Conservation (phyloP, 805 yeast species). For the Crinitomyces ghanaensis region DNA sequence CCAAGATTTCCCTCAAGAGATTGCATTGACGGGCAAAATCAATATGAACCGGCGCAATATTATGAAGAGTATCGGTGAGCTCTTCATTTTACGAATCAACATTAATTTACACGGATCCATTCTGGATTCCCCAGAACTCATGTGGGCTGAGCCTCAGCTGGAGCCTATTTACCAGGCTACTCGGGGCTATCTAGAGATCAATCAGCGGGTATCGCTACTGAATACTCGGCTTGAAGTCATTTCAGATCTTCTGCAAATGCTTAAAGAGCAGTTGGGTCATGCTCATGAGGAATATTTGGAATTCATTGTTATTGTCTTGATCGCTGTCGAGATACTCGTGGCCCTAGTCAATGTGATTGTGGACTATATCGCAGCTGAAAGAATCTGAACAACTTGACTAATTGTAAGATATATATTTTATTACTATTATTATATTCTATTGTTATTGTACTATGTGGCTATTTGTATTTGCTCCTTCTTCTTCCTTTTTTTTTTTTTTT, state of each 20-base stretch:
- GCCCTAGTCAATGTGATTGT: slow-evolving; percentile 64
- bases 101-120: slow-evolving; percentile 43
- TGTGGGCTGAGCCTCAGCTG: slow-evolving; percentile 98
- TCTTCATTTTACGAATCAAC: slow-evolving; percentile 57
- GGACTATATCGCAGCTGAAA: slow-evolving; percentile 24
- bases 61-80: slow-evolving; percentile 94
- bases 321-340: slow-evolving; percentile 85
- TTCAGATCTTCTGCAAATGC: slow-evolving; percentile 85
- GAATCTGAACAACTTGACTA: no score
- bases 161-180: slow-evolving; percentile 98
- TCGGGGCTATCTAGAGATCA: slow-evolving; percentile 88
- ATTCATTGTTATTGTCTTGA: slow-evolving; percentile 68
- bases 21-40: slow-evolving; percentile 89
- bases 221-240: slow-evolving; percentile 92
- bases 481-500: no score
- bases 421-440: not conserved
- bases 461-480: no score
- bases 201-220: slow-evolving; percentile 79
- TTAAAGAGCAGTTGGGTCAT: slow-evolving; percentile 94
- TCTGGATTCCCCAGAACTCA: slow-evolving; percentile 89
- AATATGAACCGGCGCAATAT: slow-evolving; percentile 89
- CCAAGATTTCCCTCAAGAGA: slow-evolving; percentile 92
- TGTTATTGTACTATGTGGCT: no score
- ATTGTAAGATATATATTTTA: not conserved
- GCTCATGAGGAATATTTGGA: slow-evolving; percentile 37